A percentile compares a stretch with the other conserved stretches of the same genome.
These are phyloP conservation scores for Pythium myriotylum DNA, from an alignment of 352 stramenopile species.

Conservation along the genomic window DNA sequence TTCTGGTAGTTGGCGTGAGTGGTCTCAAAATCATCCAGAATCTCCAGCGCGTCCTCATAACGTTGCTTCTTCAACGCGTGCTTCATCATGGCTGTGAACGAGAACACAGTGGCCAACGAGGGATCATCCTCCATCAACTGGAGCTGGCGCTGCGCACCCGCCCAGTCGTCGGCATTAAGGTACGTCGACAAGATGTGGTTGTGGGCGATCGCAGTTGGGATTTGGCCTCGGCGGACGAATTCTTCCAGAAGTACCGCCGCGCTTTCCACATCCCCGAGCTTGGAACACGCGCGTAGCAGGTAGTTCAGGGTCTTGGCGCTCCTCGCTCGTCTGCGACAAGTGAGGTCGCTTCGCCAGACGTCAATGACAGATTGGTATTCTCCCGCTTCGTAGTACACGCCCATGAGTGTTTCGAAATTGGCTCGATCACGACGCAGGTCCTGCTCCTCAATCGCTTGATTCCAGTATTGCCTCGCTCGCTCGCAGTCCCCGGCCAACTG, in stretches of 20 bases:
- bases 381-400: conserved; percentile 63
- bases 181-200: conserved; percentile 79
- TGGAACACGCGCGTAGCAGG: conserved; percentile 61
- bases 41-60: conserved; percentile 44
- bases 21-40: conserved; percentile 68
- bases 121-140: conserved; percentile 44
- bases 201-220: conserved; percentile 60
- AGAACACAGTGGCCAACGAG: conserved; percentile 61
- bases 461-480: conserved; percentile 62
- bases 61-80: conserved; percentile 46
- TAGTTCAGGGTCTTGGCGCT: conserved; percentile 84
- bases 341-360: conserved; percentile 58
- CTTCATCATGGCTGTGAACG: conserved; percentile 78
- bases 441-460: conserved; percentile 43
- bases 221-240: conserved; percentile 59
- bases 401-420: conserved; percentile 79
- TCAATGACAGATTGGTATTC: conserved; percentile 53
- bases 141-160: conserved; percentile 49
- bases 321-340: conserved; percentile 66
- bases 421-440: conserved; percentile 56
- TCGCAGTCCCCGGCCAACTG: conserved; percentile 40
- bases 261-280: conserved; percentile 45
- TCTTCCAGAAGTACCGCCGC: conserved; percentile 58
- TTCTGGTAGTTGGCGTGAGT: conserved; percentile 46
- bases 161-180: conserved; percentile 58